Evolutionary conservation across 805 yeast species (phyloP), one percentile per base, ranked within the genome.

Genomic region (Groenewaldozyma salmanticensis): DNA sequence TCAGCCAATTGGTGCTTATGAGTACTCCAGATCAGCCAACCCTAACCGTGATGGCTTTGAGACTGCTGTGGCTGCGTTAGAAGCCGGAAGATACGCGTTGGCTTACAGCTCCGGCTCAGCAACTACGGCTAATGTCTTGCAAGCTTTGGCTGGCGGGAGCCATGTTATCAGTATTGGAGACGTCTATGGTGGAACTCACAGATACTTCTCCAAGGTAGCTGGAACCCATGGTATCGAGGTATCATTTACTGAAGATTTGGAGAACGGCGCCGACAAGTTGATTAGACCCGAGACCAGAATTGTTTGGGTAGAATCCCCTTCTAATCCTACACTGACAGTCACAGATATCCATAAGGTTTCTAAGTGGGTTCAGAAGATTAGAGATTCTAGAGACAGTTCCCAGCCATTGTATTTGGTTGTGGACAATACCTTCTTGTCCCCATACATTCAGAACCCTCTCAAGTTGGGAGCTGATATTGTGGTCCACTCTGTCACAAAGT

Each of bases 401-500:
- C 39, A 45, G 40, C 52, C 80, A 48, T 38, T 62, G 21, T 58
- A 68, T 37, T 70, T 84, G 46, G 92, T 78, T 37, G 94, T 84
- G 46, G 95, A 84, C 70, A 84, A 84, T 74, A 84, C 95, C 33
- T 85, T 84, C 72, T 66, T 83, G 58, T 81, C 92, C 15, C 94
- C 94, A 55, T 84, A 84, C 67, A 66, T 84, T 55, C 84, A 87
- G 49, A 84, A 82, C 69, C 95, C 95, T 50, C 72, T 85, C 59
- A 67, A 64, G 48, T 78, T 70, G 52, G 95, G 95, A 51, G 95
- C 81, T 22, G 96, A 90, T 59, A 63, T 86, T 49, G 77, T 90
- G n/a, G 66, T 90, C 74, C 96, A 88, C 60, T 85, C 96, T 1
- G 95, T 87, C 1, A 88, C 96, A 1, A 88, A 88, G 58, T 90